Percentiles rank a stretch among this genome's conserved stretches.
phyloP scores from a whole-genome alignment of 768 basidiomycete genomes.

The Russula ochroleuca region DNA sequence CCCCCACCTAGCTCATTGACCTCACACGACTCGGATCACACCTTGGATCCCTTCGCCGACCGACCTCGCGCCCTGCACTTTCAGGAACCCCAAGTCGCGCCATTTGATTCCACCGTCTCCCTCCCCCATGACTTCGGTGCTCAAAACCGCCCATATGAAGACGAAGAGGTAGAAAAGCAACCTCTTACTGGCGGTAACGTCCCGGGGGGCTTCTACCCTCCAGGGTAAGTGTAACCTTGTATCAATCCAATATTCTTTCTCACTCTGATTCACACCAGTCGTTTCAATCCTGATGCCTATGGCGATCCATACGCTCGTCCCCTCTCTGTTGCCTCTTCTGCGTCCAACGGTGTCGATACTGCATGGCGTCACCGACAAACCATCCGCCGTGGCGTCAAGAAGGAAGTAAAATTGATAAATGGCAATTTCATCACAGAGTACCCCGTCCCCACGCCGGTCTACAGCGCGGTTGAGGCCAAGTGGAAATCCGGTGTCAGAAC shows the following conservation, averaged over 20 bases:
- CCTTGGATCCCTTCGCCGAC: slow-evolving; percentile 72
- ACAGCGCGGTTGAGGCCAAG: slow-evolving; percentile 75
- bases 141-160: slow-evolving; percentile 43
- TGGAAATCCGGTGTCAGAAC: slow-evolving; percentile 60
- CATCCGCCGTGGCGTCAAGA: slow-evolving; percentile 89
- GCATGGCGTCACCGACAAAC: slow-evolving; percentile 75
- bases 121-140: slow-evolving; percentile 50
- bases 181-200: slow-evolving; percentile 64
- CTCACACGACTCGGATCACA: slow-evolving; percentile 39
- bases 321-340: slow-evolving; percentile 38
- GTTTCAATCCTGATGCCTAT: slow-evolving; percentile 53
- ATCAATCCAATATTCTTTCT: slow-evolving; percentile 3
- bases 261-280: slow-evolving; percentile 25
- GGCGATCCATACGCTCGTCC: slow-evolving; percentile 65
- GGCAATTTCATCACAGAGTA: slow-evolving; percentile 93
- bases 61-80: slow-evolving; percentile 58
- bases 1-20: slow-evolving; percentile 32
- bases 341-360: slow-evolving; percentile 36
- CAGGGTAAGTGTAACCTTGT: slow-evolving; percentile 48
- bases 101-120: slow-evolving; percentile 55
- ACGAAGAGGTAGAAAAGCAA: slow-evolving; percentile 75
- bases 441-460: slow-evolving; percentile 78
- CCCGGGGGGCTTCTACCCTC: slow-evolving; percentile 68
- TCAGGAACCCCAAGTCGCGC: slow-evolving; percentile 51
- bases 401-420: slow-evolving; percentile 87